These are phyloP conservation scores for Trematosphaeria pertusa DNA, from an alignment of 2,329 filamentous ascomycete species.

Conservation along the genomic window DNA sequence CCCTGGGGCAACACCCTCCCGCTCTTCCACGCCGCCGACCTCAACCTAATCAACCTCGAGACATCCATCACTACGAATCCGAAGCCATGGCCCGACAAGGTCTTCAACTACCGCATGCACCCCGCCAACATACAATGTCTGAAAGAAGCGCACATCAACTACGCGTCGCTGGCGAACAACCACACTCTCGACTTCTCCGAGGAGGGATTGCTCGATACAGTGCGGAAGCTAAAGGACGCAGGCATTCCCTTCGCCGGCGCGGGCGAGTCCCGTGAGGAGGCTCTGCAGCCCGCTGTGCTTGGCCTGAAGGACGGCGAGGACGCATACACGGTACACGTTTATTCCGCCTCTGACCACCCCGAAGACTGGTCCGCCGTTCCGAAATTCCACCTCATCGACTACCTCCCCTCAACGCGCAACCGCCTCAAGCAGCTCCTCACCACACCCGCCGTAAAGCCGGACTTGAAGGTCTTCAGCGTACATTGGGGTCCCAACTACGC, in stretches of 20 bases:
- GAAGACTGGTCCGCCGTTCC: constrained; percentile 40
- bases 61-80: constrained; percentile 44
- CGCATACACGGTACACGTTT: constrained; percentile 39
- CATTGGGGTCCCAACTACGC: constrained; percentile 53
- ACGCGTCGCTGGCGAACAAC: constrained; percentile 49
- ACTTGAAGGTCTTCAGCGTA: constrained; percentile 48
- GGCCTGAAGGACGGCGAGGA: constrained; percentile 17
- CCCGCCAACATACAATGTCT: constrained; percentile 45
- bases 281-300: constrained; percentile 36
- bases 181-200: constrained; percentile 48
- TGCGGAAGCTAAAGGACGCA: constrained; percentile 32
- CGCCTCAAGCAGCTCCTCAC: constrained; percentile 30
- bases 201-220: constrained; percentile 45
- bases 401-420: constrained; percentile 27
- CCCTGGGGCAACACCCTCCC: constrained; percentile 48
- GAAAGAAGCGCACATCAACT: constrained; percentile 40
- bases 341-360: constrained; percentile 48
- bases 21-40: constrained; percentile 39
- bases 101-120: constrained; percentile 52
- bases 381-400: constrained; percentile 48
- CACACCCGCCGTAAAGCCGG: constrained; percentile 11
- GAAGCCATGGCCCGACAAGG: constrained; percentile 47
- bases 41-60: constrained; percentile 52
- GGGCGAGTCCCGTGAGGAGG: constrained; percentile 39
- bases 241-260: constrained; percentile 41